These are phyloP conservation scores for Crithidia thermophila DNA, from an alignment of 208 protist genomes.

Conservation along the genomic window DNA sequence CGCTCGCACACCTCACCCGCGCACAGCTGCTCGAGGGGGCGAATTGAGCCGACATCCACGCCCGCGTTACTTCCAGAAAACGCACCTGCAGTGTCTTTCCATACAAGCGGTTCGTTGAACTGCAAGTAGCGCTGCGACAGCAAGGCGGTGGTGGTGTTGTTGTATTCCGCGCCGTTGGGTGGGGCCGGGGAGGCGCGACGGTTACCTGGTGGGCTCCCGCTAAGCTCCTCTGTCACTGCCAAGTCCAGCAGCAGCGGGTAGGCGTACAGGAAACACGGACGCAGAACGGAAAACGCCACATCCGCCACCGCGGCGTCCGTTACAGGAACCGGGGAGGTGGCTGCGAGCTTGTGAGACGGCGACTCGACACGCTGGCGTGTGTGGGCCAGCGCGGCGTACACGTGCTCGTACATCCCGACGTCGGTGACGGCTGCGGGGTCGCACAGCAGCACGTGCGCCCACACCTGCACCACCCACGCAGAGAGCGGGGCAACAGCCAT, in stretches of 20 bases:
- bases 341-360: not conserved
- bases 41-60: no score
- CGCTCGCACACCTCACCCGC: slow-evolving; percentile 33
- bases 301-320: not conserved
- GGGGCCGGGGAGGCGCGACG: no score
- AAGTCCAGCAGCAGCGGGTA: slow-evolving; percentile 28
- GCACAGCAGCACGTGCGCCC: slow-evolving; percentile 27
- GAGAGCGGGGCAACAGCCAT: not conserved
- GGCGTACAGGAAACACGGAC: slow-evolving; percentile 32
- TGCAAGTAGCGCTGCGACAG: slow-evolving; percentile 2
- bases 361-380: not conserved
- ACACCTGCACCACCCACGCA: slow-evolving; percentile 27
- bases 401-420: slow-evolving; percentile 27
- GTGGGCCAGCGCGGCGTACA: slow-evolving; percentile 21
- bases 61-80: not conserved
- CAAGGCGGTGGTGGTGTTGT: not conserved
- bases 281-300: slow-evolving; percentile 27
- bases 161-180: no score
- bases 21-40: slow-evolving; percentile 19
- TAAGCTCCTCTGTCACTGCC: slow-evolving; percentile 21
- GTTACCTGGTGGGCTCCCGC: not conserved
- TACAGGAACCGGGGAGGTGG: not conserved
- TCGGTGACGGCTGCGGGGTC: slow-evolving; percentile 20
- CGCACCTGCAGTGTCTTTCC: not conserved
- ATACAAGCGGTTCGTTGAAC: slow-evolving; percentile 22